A percentile compares a stretch with the other conserved stretches of the same genome.
Evolutionary conservation across 1,284 basidiomycete species (phyloP).

Genomic region (Ustilago vetiveriae): DNA sequence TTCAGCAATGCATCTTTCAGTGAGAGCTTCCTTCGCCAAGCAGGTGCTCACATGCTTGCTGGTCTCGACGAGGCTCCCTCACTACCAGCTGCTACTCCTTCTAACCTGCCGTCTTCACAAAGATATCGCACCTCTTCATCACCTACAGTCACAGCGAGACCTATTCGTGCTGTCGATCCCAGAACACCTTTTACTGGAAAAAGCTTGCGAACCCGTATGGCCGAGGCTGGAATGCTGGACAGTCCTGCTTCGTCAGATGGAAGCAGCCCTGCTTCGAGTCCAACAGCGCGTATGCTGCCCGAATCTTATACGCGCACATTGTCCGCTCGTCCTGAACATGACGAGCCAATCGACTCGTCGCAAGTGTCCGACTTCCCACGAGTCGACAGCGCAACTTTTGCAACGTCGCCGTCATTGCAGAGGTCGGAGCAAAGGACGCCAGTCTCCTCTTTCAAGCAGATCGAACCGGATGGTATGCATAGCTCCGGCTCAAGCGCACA

Average conservation of each 20-base stretch:
- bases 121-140: conserved; percentile 19
- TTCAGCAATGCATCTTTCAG: conserved; percentile 57
- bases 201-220: conserved; percentile 29
- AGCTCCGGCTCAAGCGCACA: background rate
- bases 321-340: background rate
- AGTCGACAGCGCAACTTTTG: background rate
- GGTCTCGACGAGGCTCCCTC: conserved; percentile 38
- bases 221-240: conserved; percentile 30
- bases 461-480: background rate
- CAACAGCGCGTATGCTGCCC: conserved; percentile 2
- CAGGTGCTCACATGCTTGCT: conserved; percentile 51
- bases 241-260: conserved; percentile 26
- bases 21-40: conserved; percentile 59
- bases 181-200: conserved; percentile 33
- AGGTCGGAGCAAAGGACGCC: background rate
- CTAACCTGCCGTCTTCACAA: conserved; percentile 24
- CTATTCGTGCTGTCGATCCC: conserved; percentile 12
- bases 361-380: background rate
- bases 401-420: background rate
- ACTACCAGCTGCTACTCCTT: background rate
- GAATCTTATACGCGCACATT: conserved; percentile 1
- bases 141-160: conserved; percentile 27
- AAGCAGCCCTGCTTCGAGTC: conserved; percentile 26
- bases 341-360: background rate
- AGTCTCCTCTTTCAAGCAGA: conserved; percentile 1